phyloP scores from a whole-genome alignment of 2,329 filamentous ascomycete genomes.

The Coniochaeta sp. region DNA sequence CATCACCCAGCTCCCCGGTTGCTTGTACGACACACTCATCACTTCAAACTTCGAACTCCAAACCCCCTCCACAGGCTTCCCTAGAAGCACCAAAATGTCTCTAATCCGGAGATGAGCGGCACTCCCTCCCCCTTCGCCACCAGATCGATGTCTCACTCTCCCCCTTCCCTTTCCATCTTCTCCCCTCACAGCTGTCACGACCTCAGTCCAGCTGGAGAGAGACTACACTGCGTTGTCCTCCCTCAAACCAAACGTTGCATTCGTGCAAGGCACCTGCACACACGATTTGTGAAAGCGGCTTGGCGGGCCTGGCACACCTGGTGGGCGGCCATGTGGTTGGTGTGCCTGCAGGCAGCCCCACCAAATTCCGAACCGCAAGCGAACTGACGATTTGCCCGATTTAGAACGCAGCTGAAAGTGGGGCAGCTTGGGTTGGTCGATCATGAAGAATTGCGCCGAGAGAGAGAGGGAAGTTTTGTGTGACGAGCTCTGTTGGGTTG shows the following conservation, averaged over 20 bases:
- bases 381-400: constrained; percentile 1
- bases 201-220: neutral
- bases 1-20: neutral
- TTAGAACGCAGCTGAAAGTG: neutral
- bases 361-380: neutral
- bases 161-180: neutral
- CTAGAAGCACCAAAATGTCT: neutral
- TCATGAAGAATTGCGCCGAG: neutral
- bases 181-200: neutral
- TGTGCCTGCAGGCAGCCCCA: too few species aligned
- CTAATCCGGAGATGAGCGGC: neutral
- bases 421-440: neutral
- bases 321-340: too few species aligned
- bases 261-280: neutral
- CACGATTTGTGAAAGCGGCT: neutral
- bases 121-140: neutral
- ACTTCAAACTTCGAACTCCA: too few species aligned
- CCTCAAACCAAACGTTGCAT: constrained; percentile 1
- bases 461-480: neutral
- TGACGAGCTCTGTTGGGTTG: neutral
- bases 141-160: neutral
- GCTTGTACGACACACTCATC: neutral
- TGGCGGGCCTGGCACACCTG: neutral
- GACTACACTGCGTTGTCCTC: neutral
- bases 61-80: neutral